phyloP scores from a whole-genome alignment of 1,139 yeast genomes.

The Scheffersomyces titani region DNA sequence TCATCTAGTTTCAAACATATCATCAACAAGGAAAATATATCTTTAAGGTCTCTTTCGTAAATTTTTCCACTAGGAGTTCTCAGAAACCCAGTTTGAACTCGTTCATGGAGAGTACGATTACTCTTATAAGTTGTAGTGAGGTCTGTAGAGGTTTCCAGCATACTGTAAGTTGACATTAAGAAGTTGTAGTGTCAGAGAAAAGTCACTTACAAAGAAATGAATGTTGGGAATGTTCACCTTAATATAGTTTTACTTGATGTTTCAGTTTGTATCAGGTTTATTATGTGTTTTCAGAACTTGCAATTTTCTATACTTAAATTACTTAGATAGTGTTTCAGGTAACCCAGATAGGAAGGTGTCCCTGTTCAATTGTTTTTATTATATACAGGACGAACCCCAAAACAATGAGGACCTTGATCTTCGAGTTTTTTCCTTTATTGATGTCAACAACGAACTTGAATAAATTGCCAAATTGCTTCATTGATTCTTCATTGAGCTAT shows the following conservation, averaged over 20 bases:
- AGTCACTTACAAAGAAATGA: not conserved
- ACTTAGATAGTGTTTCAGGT: not conserved
- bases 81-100: constrained; percentile 41
- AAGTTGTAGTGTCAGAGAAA: not conserved
- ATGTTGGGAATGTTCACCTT: not conserved
- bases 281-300: not conserved
- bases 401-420: not conserved
- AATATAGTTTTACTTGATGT: not conserved
- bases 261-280: not conserved
- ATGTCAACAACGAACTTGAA: too few relatives aligned
- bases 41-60: constrained; percentile 57
- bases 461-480: too few relatives aligned
- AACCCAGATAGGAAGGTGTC: not conserved
- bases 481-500: not conserved
- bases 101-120: constrained; percentile 36
- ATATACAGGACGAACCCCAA: not conserved
- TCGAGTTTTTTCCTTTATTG: not conserved
- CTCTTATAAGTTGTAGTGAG: not conserved
- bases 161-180: not conserved
- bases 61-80: constrained; percentile 55
- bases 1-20: constrained; percentile 43
- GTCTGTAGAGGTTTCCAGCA: not conserved
- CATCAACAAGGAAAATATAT: constrained; percentile 54
- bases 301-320: too few relatives aligned
- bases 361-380: not conserved